Conservation (phyloP, 2,329 filamentous ascomycete genomes). For the Cytospora piceicola region DNA sequence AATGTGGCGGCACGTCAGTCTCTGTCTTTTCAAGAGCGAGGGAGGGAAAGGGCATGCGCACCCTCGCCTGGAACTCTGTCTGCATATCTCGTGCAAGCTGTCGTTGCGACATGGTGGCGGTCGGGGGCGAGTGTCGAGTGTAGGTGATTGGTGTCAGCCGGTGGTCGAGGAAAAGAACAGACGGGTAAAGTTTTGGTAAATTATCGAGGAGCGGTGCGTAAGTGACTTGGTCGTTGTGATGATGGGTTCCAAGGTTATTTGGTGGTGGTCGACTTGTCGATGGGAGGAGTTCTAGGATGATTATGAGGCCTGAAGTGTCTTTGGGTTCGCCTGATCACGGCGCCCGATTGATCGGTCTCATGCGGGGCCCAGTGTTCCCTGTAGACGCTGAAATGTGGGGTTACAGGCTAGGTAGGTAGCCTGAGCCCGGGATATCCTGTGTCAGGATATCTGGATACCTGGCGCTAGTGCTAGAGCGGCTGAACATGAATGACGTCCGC, state of each 20-base stretch:
- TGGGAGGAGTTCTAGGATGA: too few species aligned
- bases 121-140: not conserved
- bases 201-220: not conserved
- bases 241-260: not conserved
- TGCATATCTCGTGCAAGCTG: slow-evolving; percentile 65
- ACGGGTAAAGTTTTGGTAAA: not conserved
- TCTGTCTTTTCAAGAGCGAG: not conserved
- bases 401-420: too few species aligned
- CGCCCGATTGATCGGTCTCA: too few species aligned
- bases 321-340: too few species aligned
- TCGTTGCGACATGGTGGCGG: slow-evolving; percentile 58
- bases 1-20: slow-evolving; percentile 3
- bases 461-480: too few species aligned
- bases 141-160: not conserved
- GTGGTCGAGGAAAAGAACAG: not conserved
- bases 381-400: too few species aligned
- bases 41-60: slow-evolving; percentile 34
- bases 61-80: slow-evolving; percentile 65
- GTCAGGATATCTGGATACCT: too few species aligned
- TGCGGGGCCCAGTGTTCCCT: too few species aligned
- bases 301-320: not conserved
- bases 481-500: too few species aligned
- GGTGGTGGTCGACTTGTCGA: not conserved
- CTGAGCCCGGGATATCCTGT: too few species aligned
- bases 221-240: not conserved